Conservation (phyloP, 768 basidiomycete genomes). For the Hydnomerulius pinastri region DNA sequence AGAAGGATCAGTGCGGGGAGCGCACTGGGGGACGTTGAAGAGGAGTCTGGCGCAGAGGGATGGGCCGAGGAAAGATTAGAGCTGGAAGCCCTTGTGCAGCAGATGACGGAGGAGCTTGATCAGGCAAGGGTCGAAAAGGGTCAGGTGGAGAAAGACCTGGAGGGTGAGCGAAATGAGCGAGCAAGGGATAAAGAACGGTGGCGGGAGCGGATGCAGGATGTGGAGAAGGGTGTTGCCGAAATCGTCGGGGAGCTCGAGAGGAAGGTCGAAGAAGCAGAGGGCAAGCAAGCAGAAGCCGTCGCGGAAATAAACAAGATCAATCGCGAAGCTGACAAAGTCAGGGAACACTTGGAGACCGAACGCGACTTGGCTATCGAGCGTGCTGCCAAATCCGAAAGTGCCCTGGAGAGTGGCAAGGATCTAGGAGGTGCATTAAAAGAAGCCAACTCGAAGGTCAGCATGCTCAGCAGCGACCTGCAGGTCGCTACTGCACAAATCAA, state of each 20-base stretch:
- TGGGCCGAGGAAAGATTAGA: constrained; percentile 73
- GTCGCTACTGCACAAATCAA: constrained; percentile 59
- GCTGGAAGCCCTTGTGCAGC: constrained; percentile 49
- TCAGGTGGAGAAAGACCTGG: constrained; percentile 46
- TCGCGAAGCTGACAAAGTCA: constrained; percentile 45
- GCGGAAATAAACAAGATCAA: constrained; percentile 43
- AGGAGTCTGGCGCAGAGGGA: constrained; percentile 61
- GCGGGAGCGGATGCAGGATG: constrained; percentile 70
- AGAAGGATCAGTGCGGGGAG: constrained; percentile 56
- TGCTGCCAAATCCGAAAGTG: constrained; percentile 63
- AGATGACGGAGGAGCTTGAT: constrained; percentile 33
- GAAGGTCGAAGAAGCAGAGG: constrained; percentile 55
- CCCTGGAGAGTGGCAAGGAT: constrained; percentile 65
- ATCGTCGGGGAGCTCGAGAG: constrained; percentile 68
- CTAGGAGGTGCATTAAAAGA: constrained; percentile 67
- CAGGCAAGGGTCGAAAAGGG: constrained; percentile 49
- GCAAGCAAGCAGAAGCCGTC: constrained; percentile 39
- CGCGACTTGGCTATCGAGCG: constrained; percentile 58
- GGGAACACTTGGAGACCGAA: constrained; percentile 51
- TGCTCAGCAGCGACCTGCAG: constrained; percentile 58
- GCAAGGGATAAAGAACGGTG: constrained; percentile 67
- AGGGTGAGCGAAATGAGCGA: constrained; percentile 59
- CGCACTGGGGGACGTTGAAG: constrained; percentile 59
- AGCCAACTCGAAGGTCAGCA: constrained; percentile 60
- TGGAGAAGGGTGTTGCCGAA: constrained; percentile 66